Evolutionary conservation across 2,329 filamentous ascomycete species (phyloP), one percentile per base, ranked within the genome.

Genomic region (Calonectria ilicicola): DNA sequence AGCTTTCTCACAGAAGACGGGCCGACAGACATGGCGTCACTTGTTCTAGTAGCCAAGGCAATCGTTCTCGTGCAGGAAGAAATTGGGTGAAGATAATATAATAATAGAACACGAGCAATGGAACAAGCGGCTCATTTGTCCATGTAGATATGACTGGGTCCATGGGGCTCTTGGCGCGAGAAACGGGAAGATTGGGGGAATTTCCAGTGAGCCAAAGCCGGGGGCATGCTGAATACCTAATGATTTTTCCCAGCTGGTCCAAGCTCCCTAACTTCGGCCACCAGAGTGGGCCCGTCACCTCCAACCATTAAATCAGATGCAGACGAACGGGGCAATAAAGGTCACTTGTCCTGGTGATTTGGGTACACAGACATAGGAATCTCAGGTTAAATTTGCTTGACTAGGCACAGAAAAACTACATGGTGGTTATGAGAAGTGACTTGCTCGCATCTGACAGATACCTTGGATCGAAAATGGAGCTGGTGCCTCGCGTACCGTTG

Each of bases 161-260:
- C n/a, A n/a, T n/a, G n/a, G n/a, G n/a, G n/a, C n/a, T 32, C 29
- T 32, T 32, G 29, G 29, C 2, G 29, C 29, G 5, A 32, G 29
- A 9, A 32, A 21, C 17, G 46, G 32, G 35, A 66, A 47, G 23
- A 23, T 15, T n/a, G 46, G 35, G 47, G 47, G 64, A 49, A 53
- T 29, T 42, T 66, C 40, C n/a, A 1, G 9, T 14, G 23, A 19
- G 8, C 9, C 23, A 56, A 19, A 35, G 38, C 26, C n/a, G 32
- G 64, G 63, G 64, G 64, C 47, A 23, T n/a, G 64, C 64, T 17
- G 26, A 26, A 49, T 66, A 66, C 32, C 64, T 66, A 66, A 66
- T 66, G 64, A 53, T 66, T 66, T 21, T 21, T 26, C 19, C 2
- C 21, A 62, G 35, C 10, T 42, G 38, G 35, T 35, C 32, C 64